Conservation (phyloP, 148 eudicot genomes). For the Diospyros kaki region DNA sequence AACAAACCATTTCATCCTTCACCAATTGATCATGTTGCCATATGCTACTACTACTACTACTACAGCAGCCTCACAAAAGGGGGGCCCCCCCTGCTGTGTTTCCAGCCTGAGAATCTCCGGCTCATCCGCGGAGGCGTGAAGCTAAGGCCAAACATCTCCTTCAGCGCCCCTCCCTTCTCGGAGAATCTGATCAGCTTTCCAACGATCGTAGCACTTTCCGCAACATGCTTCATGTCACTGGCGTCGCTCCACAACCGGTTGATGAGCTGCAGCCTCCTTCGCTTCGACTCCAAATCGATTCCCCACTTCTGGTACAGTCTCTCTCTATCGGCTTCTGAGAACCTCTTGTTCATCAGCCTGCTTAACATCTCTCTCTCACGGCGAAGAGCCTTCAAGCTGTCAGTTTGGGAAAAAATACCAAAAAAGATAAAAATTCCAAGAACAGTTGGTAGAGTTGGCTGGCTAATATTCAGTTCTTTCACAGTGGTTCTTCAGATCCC, state of each 20-base stretch:
- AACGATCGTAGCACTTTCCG: constrained; percentile 58
- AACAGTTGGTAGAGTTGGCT: not conserved
- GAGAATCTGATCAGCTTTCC: constrained; percentile 71
- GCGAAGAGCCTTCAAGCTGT: constrained; percentile 64
- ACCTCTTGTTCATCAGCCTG: constrained; percentile 65
- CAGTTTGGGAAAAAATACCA: constrained; percentile 1
- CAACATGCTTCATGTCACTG: constrained; percentile 41
- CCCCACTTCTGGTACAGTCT: constrained; percentile 64
- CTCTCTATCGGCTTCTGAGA: constrained; percentile 55
- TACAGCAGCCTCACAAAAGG: constrained; percentile 29
- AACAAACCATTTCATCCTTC: not conserved
- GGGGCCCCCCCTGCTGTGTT: constrained; percentile 37
- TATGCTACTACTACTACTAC: too few relatives aligned
- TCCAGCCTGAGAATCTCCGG: constrained; percentile 67
- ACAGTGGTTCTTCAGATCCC: not conserved
- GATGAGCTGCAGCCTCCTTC: constrained; percentile 61
- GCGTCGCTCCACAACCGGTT: constrained; percentile 58
- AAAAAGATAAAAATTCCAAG: not conserved
- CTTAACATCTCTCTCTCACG: constrained; percentile 67
- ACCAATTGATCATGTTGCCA: too few relatives aligned
- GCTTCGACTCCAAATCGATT: constrained; percentile 51
- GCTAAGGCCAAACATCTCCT: constrained; percentile 91
- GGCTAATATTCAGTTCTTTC: not conserved
- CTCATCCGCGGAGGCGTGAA: constrained; percentile 51
- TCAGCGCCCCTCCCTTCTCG: constrained; percentile 58